phyloP scores from a whole-genome alignment of 2,329 filamentous ascomycete species.

The Hymenoscyphus linearis region DNA sequence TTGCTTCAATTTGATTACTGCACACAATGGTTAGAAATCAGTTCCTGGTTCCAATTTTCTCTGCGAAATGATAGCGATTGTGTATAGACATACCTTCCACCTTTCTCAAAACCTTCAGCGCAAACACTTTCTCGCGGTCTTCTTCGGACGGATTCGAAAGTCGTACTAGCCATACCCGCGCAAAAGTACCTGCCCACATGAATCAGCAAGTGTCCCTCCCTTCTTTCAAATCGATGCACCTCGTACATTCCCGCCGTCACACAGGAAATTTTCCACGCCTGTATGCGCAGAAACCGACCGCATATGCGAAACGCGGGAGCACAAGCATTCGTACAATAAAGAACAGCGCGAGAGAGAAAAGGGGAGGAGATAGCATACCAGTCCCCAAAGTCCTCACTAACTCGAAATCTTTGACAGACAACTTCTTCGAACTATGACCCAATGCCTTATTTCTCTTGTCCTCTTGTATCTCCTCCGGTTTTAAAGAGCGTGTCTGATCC shows the following conservation, averaged over 20 bases:
- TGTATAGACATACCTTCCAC: slow-evolving; percentile 40
- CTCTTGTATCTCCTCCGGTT: slow-evolving; percentile 23
- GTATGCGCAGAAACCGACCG: not conserved
- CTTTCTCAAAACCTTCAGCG: slow-evolving; percentile 73
- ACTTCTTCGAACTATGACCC: slow-evolving; percentile 24
- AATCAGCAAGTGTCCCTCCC: slow-evolving; percentile 14
- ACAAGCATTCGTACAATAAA: slow-evolving; percentile 1
- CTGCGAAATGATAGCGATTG: not conserved
- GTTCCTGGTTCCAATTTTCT: not conserved
- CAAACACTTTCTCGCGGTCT: slow-evolving; percentile 64
- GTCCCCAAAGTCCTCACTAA: slow-evolving; percentile 73
- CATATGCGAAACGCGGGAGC: not conserved
- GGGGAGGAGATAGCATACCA: slow-evolving; percentile 41
- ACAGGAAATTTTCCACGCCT: slow-evolving; percentile 1
- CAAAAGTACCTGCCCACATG: slow-evolving; percentile 61
- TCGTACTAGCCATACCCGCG: slow-evolving; percentile 72
- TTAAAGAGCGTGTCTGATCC: slow-evolving; percentile 17
- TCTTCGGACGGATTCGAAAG: slow-evolving; percentile 49
- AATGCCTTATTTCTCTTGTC: slow-evolving; percentile 26
- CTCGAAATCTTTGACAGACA: slow-evolving; percentile 57
- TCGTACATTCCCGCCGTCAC: not conserved
- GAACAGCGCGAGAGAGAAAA: slow-evolving; percentile 3
- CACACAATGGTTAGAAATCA: slow-evolving; percentile 15
- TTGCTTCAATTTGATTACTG: slow-evolving; percentile 77
- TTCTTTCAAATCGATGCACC: not conserved